phyloP scores from a whole-genome alignment of 2,329 filamentous ascomycete species.

The Epichloe scottii region DNA sequence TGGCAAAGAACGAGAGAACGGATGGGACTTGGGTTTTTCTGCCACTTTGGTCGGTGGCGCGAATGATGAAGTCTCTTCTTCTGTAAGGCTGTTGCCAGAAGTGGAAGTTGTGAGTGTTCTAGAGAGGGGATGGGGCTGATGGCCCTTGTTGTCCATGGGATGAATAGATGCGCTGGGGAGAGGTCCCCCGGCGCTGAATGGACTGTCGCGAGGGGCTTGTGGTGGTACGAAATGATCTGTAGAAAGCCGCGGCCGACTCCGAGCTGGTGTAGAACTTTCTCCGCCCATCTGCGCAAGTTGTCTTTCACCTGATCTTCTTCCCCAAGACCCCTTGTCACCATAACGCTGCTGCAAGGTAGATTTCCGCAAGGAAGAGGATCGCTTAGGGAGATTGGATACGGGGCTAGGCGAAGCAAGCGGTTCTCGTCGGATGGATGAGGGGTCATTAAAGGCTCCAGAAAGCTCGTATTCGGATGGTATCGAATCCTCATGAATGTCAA shows the following conservation, averaged over 20 bases:
- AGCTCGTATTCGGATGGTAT: slow-evolving; percentile 40
- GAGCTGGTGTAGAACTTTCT: slow-evolving; percentile 45
- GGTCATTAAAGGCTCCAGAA: slow-evolving; percentile 19
- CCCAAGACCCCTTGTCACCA: slow-evolving; percentile 53
- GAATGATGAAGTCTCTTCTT: slow-evolving; percentile 50
- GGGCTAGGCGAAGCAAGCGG: slow-evolving; percentile 32
- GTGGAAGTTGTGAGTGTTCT: slow-evolving; percentile 79
- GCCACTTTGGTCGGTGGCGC: slow-evolving; percentile 16
- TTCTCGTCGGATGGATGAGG: slow-evolving; percentile 20
- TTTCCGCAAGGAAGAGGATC: slow-evolving; percentile 67
- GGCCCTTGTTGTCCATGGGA: slow-evolving; percentile 27
- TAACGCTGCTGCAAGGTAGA: slow-evolving; percentile 81
- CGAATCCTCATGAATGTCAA: slow-evolving; percentile 40
- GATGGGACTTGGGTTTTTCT: slow-evolving; percentile 19
- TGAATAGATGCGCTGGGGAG: slow-evolving; percentile 42
- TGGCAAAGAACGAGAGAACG: slow-evolving; percentile 27
- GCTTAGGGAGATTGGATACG: slow-evolving; percentile 45
- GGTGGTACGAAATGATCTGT: slow-evolving; percentile 66
- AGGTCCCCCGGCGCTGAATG: slow-evolving; percentile 45
- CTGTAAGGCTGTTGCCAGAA: slow-evolving; percentile 63
- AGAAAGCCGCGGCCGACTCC: slow-evolving; percentile 60
- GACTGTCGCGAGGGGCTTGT: slow-evolving; percentile 45
- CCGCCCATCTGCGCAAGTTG: slow-evolving; percentile 36
- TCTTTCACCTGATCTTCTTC: slow-evolving; percentile 44
- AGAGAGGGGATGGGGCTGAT: slow-evolving; percentile 70